Evolutionary conservation across 805 yeast genomes (phyloP).

Genomic region (Blastobotrys terrestris): DNA sequence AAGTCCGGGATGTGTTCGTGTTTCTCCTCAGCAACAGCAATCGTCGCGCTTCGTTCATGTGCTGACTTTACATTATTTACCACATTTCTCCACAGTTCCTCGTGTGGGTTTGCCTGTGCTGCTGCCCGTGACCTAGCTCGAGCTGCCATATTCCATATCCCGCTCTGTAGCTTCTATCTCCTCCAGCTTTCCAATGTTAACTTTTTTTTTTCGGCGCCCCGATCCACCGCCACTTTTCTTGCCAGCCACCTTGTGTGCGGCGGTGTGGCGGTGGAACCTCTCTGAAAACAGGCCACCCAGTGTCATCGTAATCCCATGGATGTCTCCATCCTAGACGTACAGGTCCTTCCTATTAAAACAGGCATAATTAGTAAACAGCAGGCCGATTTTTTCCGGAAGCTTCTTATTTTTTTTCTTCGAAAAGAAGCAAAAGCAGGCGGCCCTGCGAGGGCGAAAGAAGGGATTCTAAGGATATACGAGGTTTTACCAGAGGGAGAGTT

Average conservation of each 20-base stretch:
- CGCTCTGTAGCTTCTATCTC: background rate
- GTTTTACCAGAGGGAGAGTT: too few relatives aligned
- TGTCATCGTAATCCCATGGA: too few relatives aligned
- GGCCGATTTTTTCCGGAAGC: too few relatives aligned
- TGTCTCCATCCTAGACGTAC: too few relatives aligned
- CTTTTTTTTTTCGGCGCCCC: background rate
- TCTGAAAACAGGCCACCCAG: too few relatives aligned
- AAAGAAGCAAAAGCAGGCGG: too few relatives aligned
- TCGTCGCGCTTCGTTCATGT: slow-evolving; percentile 1
- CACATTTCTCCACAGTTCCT: background rate
- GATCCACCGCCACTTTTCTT: background rate
- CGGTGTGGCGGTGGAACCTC: too few relatives aligned
- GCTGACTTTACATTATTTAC: background rate
- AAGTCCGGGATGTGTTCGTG: background rate
- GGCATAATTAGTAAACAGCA: too few relatives aligned
- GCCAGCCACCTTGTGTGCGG: background rate
- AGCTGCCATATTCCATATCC: background rate
- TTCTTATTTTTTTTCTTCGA: too few relatives aligned
- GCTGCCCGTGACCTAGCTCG: slow-evolving; percentile 1
- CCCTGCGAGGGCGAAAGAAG: too few relatives aligned
- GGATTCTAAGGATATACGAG: too few relatives aligned
- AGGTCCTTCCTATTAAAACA: too few relatives aligned
- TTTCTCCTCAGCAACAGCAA: background rate
- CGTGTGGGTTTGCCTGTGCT: background rate
- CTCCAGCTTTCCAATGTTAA: background rate